Evolutionary conservation across 331 rosid genomes (phyloP), one percentile per base, ranked within the genome.

Genomic region (Rosa hybrid): DNA sequence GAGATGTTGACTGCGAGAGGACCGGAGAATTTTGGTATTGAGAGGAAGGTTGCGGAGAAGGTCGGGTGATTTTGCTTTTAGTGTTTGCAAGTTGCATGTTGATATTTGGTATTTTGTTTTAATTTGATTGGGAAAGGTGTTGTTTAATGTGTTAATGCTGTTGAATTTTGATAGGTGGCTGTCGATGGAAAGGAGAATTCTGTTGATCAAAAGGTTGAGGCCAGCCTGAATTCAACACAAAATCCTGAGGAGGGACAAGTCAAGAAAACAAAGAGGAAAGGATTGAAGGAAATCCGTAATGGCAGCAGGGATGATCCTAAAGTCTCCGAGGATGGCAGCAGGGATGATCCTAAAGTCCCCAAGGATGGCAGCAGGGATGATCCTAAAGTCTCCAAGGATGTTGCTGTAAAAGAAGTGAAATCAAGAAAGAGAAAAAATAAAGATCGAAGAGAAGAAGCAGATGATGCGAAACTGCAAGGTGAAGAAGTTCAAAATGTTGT

Each of bases 171-270:
- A 53, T 86, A 95, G 98, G 94, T 68, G 65, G 89, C 25, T 8
- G 86, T 76, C n/a, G 21, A 71, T 77, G 91, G 81, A 74, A 92
- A 91, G 87, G 98, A 91, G 84, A 90, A 91, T 80, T 84, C 97
- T 65, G 34, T 81, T 30, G 86, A 88, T 74, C 74, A 62, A 78
- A 84, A 74, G 11, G 62, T 44, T 80, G 82, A 69, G 54, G 63
- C 83, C 12, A 77, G 72, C 72, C 79, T 73, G 72, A 80, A 78
- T 65, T 65, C 59, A 75, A 21, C 65, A 8, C 51, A 51, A 30
- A 44, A 51, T 11, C 54, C 77, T 65, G 81, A 59, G 53, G 83
- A 50, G 53, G 77, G 73, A 69, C 64, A 77, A 75, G 60, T 68
- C 34, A 89, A 78, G 90, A 85, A 88, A 78, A 54, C 56, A 59